Conservation (phyloP, 2,329 filamentous ascomycete species). For the Purpureocillium takamizusanense region DNA sequence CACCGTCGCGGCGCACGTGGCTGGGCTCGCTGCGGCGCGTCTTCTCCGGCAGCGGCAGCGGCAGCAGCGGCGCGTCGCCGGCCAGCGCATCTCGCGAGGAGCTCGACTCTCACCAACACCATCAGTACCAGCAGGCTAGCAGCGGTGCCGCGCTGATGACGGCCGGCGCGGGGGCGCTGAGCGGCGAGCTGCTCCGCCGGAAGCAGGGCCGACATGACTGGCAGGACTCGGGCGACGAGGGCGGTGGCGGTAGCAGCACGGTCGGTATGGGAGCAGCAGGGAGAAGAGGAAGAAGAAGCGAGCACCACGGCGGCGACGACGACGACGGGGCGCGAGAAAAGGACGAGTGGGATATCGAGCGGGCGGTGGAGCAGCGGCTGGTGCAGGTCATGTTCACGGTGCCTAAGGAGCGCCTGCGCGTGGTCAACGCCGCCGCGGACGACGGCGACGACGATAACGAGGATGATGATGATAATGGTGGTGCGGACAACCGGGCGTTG, state of each 20-base stretch:
- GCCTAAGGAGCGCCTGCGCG: slow-evolving; percentile 72
- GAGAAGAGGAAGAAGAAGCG: slow-evolving; percentile 30
- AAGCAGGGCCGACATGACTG: slow-evolving; percentile 49
- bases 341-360: slow-evolving; percentile 71
- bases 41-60: slow-evolving; percentile 45
- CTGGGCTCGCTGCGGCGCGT: slow-evolving; percentile 60
- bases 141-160: slow-evolving; percentile 7
- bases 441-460: slow-evolving; percentile 33
- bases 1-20: slow-evolving; percentile 48
- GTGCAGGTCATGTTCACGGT: slow-evolving; percentile 92
- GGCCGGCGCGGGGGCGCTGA: slow-evolving; percentile 30
- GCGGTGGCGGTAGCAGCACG: slow-evolving; percentile 14
- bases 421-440: slow-evolving; percentile 92
- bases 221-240: slow-evolving; percentile 23
- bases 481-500: no score
- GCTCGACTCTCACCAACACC: slow-evolving; percentile 32
- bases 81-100: slow-evolving; percentile 8
- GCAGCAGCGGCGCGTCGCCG: slow-evolving; percentile 11
- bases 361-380: slow-evolving; percentile 58
- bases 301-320: no score
- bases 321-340: slow-evolving; percentile 17
- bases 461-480: slow-evolving; percentile 13
- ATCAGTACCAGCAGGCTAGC: no score
- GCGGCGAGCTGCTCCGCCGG: slow-evolving; percentile 40
- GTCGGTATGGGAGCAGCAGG: slow-evolving; percentile 16